Percentiles rank a stretch among this genome's conserved stretches.
phyloP scores from a whole-genome alignment of 2,329 filamentous ascomycete species.

The Fragosphaeria purpurea region DNA sequence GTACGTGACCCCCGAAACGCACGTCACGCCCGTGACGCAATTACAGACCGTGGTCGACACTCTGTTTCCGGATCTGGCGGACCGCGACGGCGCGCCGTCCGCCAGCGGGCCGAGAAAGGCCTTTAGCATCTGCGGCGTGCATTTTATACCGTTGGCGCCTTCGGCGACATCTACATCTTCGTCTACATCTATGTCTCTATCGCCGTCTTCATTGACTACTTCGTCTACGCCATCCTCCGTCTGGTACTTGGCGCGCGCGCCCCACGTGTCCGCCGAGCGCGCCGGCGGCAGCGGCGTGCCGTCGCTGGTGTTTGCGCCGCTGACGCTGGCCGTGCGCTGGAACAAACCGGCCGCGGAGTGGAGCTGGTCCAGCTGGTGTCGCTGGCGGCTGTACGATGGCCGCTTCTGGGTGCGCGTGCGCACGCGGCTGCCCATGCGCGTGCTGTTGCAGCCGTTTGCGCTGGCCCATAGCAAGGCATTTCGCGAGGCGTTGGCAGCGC shows the following conservation, averaged over 20 bases:
- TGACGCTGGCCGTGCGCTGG: constrained; percentile 8
- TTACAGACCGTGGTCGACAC: constrained; percentile 36
- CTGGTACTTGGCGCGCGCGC: constrained; percentile 11
- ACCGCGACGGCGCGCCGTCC: constrained; percentile 2
- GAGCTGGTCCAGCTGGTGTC: constrained; percentile 21
- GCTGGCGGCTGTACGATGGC: constrained; percentile 43
- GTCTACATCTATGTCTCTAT: too few species aligned
- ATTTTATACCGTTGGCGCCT: constrained; percentile 30
- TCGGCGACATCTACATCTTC: constrained; percentile 8
- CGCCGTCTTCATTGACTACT: too few species aligned
- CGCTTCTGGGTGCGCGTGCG: constrained; percentile 50
- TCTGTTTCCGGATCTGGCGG: constrained; percentile 37
- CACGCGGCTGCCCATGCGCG: constrained; percentile 30
- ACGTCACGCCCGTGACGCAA: constrained; percentile 30
- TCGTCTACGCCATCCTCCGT: constrained; percentile 30
- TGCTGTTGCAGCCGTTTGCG: constrained; percentile 37
- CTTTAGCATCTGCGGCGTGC: constrained; percentile 38
- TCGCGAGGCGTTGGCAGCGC: constrained; percentile 28
- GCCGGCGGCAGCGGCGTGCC: constrained; percentile 27
- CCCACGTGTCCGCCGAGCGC: constrained; percentile 22
- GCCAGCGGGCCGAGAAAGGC: constrained; percentile 12
- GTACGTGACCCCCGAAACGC: constrained; percentile 39
- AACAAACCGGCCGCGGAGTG: constrained; percentile 9
- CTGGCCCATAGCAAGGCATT: constrained; percentile 36
- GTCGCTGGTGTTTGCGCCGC: constrained; percentile 19